phyloP scores from a whole-genome alignment of 2,329 filamentous ascomycete genomes.

The Diatrype stigma region DNA sequence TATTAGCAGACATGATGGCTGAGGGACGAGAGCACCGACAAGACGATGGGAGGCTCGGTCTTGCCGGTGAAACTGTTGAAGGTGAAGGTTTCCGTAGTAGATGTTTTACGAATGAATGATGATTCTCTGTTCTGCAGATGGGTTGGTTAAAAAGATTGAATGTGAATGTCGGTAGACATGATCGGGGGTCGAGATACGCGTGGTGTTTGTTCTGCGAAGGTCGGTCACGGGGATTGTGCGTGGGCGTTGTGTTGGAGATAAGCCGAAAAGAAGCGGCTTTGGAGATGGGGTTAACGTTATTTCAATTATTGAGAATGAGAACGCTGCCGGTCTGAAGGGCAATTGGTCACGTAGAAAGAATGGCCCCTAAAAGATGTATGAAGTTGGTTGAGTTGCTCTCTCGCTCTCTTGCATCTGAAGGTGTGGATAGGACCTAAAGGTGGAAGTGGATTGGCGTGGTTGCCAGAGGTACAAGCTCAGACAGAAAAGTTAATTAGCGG shows the following conservation, averaged over 20 bases:
- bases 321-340: too few species aligned
- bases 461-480: conserved; percentile 20
- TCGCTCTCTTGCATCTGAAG: background rate
- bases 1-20: conserved; percentile 21
- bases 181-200: conserved; percentile 1
- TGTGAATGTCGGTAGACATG: background rate
- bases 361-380: too few species aligned
- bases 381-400: too few species aligned
- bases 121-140: background rate
- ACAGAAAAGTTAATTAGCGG: conserved; percentile 17
- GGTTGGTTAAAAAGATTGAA: background rate
- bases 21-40: background rate
- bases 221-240: too few species aligned
- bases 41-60: background rate
- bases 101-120: background rate
- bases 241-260: too few species aligned
- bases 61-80: background rate
- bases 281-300: too few species aligned
- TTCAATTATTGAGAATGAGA: too few species aligned
- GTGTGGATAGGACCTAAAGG: background rate
- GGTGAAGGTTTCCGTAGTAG: background rate
- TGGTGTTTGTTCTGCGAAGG: background rate
- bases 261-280: too few species aligned
- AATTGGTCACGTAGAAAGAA: too few species aligned
- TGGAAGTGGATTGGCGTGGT: conserved; percentile 8